phyloP scores from a whole-genome alignment of 257 asterid genomes.

The Solanum arcanum region DNA sequence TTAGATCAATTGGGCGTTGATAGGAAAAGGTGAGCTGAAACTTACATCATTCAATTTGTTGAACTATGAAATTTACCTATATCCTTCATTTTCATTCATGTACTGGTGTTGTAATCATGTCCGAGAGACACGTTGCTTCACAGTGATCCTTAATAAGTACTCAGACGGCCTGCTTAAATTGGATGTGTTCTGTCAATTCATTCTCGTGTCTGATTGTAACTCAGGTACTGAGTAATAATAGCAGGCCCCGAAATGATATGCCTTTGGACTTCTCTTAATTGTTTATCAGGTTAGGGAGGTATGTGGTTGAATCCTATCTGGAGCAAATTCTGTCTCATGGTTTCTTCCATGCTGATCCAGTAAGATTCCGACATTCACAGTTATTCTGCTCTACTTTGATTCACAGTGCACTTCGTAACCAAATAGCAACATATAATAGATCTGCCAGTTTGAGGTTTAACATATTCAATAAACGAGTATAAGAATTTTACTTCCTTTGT shows the following conservation, averaged over 20 bases:
- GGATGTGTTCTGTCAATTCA: neutral
- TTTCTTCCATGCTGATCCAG: constrained; percentile 90
- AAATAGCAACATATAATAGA: neutral
- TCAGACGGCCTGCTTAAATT: neutral
- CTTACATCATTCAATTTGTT: neutral
- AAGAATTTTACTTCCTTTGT: neutral
- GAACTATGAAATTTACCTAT: neutral
- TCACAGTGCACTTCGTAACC: neutral
- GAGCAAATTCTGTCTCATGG: constrained; percentile 93
- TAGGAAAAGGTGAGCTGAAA: constrained; percentile 44
- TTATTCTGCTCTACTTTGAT: neutral
- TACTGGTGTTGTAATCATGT: neutral
- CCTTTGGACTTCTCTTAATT: neutral
- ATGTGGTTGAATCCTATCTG: constrained; percentile 89
- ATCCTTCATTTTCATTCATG: neutral
- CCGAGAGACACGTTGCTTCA: neutral
- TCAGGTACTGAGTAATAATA: neutral
- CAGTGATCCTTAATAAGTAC: neutral
- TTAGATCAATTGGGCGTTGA: constrained; percentile 85
- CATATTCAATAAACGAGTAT: neutral
- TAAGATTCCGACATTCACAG: constrained; percentile 12
- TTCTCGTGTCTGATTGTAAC: neutral
- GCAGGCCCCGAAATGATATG: neutral
- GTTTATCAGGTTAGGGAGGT: constrained; percentile 61
- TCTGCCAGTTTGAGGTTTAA: neutral